Base-by-base conservation (phyloP, 805 yeast genomes). In the Pichia rugopelliculosa region DNA sequence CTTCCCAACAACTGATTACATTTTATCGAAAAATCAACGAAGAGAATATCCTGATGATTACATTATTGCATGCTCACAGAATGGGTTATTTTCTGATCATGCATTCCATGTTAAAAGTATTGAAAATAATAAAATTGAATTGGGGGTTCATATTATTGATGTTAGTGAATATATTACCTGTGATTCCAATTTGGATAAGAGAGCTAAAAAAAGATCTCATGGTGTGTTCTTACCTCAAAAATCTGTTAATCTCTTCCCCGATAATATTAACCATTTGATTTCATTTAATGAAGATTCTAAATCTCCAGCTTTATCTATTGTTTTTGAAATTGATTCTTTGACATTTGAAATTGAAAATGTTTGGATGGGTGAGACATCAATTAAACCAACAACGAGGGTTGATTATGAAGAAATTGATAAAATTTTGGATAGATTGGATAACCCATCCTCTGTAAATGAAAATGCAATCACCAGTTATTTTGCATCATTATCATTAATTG, bases 71-170 rank as follows among this genome's bases (percentile, higher is more conserved):
- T 71, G 84, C 49, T 69, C 82, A 41, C 83, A 77, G 53, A 75
- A 75, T 46, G 80, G 77, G 18, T 68, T 65, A 6, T 70, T 76
- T 34, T 77, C 81, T 39, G 96, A 90, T 58, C 84, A 83, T 61
- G 95, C 96, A 0, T 66, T 89, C 47, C 95, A 87, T 57, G 83
- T 88, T n/a, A 84, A 80, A 59, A 68, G 80, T 44, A 59, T 78
- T 12, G 69, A 77, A 3, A 74, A 77, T 41, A 76, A 79, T 13
- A 78, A 75, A 56, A 79, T 85, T 51, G 95, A 85, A 60, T 67
- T 93, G 37, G 96, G 96, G 37, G 81, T 90, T 60, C 98, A 93
- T 64, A 78, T 85, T 41, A 73, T 85, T 27, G 99, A 93, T 67
- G 80, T 84, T 5, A 73, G 95, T 4, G 79, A 80, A 40, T 87